Base-by-base conservation (phyloP, 2,329 filamentous ascomycete species). In the Byssochlamys sp. region DNA sequence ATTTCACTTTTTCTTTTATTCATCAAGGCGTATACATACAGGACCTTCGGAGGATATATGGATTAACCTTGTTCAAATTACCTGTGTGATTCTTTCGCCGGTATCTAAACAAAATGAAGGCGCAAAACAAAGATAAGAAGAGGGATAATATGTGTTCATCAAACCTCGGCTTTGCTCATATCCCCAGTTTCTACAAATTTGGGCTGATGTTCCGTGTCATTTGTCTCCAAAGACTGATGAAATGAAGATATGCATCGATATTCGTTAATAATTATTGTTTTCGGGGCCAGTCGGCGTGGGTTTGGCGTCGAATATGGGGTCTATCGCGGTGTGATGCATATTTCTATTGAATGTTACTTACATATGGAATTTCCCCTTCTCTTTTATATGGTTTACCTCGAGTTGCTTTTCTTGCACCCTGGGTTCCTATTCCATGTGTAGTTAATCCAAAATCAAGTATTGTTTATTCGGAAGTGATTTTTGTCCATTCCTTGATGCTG, bases 21-120 rank as follows among this genome's bases (percentile, higher is more conserved):
- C 57, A 55, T 50, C 35, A 58, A 65, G 67, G 67, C 67, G 63
- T 71, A 71, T 73, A 71, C 71, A 73, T 72, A 72, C 63, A 65
- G 66, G 66, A 63, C 63, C 61, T 61, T 60, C 63, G 64, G 62
- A 65, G 63, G 69, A 67, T 69, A 67, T 68, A 70, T 66, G 63
- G 64, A 55, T 66, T 63, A 65, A 59, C 61, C 59, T 61, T 59
- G 60, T 60, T 63, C 63, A 57, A 59, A 61, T 62, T 60, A 58
- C 33, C 52, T 53, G 31, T 63, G 61, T 66, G 58, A 61, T 62
- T 63, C 61, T 56, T 61, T 59, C 39, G 53, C 54, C 53, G 50
- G 52, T 62, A 62, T 65, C 58, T 61, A 65, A 63, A 67, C 67
- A 69, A 67, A 66, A 68, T 65, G 59, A 66, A 59, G 70, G 70